Percentiles rank a stretch among this genome's conserved stretches.
These are phyloP conservation scores for Zygosaccharomyces pseudobailii DNA, from an alignment of 1,139 yeast species.

Conservation along the genomic window DNA sequence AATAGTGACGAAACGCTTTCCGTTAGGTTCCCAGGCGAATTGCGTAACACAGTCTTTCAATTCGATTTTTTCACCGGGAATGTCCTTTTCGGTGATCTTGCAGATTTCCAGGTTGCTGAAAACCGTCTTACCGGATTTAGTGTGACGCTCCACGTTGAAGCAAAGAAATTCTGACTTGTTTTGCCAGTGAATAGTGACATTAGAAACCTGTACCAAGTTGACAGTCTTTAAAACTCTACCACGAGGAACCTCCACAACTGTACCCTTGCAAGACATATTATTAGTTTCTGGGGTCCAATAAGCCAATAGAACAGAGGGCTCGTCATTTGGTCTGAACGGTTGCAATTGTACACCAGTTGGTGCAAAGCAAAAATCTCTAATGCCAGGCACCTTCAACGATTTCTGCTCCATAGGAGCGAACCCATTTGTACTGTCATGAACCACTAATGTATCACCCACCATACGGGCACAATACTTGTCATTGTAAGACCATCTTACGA, in stretches of 20 bases:
- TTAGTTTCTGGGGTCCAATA: slow-evolving; percentile 96
- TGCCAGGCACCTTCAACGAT: slow-evolving; percentile 75
- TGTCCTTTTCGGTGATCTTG: slow-evolving; percentile 78
- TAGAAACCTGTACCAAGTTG: slow-evolving; percentile 90
- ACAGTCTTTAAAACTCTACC: slow-evolving; percentile 83
- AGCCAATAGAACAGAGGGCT: slow-evolving; percentile 60
- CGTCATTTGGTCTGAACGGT: slow-evolving; percentile 42
- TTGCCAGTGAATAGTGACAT: slow-evolving; percentile 94
- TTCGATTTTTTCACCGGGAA: slow-evolving; percentile 94
- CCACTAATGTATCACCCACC: slow-evolving; percentile 88
- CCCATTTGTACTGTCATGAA: slow-evolving; percentile 71
- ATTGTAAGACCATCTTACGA: slow-evolving; percentile 93
- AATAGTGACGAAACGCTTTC: slow-evolving; percentile 79
- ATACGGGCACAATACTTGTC: slow-evolving; percentile 94
- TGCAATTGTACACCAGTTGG: slow-evolving; percentile 78
- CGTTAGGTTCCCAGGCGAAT: slow-evolving; percentile 95
- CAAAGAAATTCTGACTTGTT: slow-evolving; percentile 78
- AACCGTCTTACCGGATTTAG: slow-evolving; percentile 87
- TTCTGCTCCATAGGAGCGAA: slow-evolving; percentile 76
- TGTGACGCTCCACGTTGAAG: slow-evolving; percentile 95
- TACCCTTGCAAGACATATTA: slow-evolving; percentile 93
- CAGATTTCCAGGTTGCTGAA: slow-evolving; percentile 93
- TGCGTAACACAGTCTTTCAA: slow-evolving; percentile 82
- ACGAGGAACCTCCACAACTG: slow-evolving; percentile 83
- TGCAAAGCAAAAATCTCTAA: slow-evolving; percentile 92